Evolutionary conservation across 1,139 yeast species (phyloP).

Genomic region (Magnusiomyces tetraspermus): DNA sequence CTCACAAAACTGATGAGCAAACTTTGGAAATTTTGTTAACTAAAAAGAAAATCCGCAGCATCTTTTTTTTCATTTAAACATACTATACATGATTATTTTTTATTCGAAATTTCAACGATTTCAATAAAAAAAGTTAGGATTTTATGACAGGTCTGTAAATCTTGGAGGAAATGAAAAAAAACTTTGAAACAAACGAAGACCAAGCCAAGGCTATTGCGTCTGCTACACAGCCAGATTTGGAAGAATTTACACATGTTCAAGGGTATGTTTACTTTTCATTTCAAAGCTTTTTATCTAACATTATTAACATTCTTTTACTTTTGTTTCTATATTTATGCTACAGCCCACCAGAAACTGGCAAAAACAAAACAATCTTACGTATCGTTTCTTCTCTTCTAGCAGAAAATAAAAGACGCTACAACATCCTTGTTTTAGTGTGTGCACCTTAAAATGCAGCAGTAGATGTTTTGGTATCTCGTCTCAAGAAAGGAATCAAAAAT

Average conservation of each 20-base stretch:
- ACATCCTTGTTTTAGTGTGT: conserved; percentile 60
- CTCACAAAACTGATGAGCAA: too few relatives aligned
- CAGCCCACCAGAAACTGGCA: conserved; percentile 92
- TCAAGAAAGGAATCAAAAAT: conserved; percentile 57
- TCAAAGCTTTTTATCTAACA: neutral
- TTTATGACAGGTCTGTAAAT: too few relatives aligned
- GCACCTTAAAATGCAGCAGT: conserved; percentile 99
- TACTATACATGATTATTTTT: too few relatives aligned
- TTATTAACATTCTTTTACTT: too few relatives aligned
- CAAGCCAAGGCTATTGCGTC: neutral
- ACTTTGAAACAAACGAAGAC: neutral
- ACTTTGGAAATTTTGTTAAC: too few relatives aligned
- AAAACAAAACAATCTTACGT: conserved; percentile 91
- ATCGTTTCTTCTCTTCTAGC: conserved; percentile 72
- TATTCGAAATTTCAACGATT: too few relatives aligned
- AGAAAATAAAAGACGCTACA: neutral
- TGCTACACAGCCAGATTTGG: neutral
- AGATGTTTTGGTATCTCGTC: conserved; percentile 81
- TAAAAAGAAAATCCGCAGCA: too few relatives aligned
- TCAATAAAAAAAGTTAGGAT: too few relatives aligned
- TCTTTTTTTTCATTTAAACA: too few relatives aligned
- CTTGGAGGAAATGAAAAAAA: neutral
- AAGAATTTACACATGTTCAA: conserved; percentile 68
- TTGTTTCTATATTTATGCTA: neutral
- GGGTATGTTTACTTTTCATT: conserved; percentile 38